phyloP scores from a whole-genome alignment of 306 rosid genomes.

The Chamaecrista fasciculata region DNA sequence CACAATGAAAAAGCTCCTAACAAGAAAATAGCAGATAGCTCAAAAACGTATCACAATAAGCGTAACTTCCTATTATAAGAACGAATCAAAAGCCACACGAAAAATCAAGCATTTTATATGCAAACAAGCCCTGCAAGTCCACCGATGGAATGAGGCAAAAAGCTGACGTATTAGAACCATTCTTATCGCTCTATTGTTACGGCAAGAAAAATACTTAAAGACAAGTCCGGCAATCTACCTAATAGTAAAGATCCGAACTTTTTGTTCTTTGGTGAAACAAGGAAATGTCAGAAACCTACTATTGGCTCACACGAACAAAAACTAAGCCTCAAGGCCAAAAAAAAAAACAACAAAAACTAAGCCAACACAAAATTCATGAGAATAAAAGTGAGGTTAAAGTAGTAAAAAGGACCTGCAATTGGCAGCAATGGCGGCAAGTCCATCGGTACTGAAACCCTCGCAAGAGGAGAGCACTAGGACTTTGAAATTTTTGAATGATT shows the following conservation, averaged over 20 bases:
- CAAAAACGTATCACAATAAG: too few species aligned
- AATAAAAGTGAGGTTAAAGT: background rate
- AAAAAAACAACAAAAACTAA: background rate
- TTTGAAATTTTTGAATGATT: constrained; percentile 74
- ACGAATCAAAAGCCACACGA: background rate
- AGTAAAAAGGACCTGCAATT: constrained; percentile 73
- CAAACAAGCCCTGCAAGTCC: background rate
- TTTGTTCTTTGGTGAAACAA: background rate
- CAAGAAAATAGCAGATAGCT: too few species aligned
- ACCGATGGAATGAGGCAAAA: background rate
- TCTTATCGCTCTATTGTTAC: background rate
- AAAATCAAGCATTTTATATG: background rate
- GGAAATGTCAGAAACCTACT: background rate
- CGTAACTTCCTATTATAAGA: background rate
- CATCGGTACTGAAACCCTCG: constrained; percentile 88
- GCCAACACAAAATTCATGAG: background rate
- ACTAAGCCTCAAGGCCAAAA: too few species aligned
- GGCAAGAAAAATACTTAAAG: background rate
- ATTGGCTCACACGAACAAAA: background rate
- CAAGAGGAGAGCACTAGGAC: constrained; percentile 80
- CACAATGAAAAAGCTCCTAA: background rate
- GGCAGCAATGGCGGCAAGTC: constrained; percentile 91
- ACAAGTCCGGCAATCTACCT: background rate
- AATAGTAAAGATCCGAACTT: constrained; percentile 32
- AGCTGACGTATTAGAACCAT: background rate